Conservation (phyloP, 176 grass and related monocot genomes). For the Musa itinerans region DNA sequence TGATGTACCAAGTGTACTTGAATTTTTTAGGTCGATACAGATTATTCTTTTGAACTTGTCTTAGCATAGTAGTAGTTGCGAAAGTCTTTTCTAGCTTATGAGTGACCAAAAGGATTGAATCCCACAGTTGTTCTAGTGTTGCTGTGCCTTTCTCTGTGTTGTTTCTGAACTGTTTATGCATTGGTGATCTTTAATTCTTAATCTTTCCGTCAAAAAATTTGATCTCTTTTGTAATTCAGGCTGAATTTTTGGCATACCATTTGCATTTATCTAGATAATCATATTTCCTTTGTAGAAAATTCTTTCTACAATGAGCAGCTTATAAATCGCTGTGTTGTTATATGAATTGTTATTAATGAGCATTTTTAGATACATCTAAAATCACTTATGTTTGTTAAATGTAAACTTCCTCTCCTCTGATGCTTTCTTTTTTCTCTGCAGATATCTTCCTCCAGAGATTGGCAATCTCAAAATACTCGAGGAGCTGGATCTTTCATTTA, state of each 20-base stretch:
- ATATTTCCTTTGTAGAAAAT: neutral
- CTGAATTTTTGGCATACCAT: neutral
- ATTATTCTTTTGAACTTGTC: neutral
- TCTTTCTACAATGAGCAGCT: neutral
- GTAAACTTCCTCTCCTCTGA: neutral
- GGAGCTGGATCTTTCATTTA: conserved; percentile 94
- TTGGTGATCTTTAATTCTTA: no score
- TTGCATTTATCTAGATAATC: neutral
- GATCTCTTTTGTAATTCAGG: neutral
- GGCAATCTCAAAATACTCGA: conserved; percentile 62
- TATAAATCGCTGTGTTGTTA: neutral
- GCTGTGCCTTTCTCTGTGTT: neutral
- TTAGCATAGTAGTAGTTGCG: neutral
- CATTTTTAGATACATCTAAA: neutral
- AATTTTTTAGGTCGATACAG: neutral
- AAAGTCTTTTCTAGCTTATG: neutral
- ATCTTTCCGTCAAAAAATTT: neutral
- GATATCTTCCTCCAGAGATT: conserved; percentile 95
- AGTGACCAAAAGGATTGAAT: neutral
- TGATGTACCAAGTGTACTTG: neutral
- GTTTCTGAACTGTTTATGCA: neutral
- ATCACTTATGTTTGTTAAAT: neutral
- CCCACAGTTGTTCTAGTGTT: neutral
- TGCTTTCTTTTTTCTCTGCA: conserved; percentile 25
- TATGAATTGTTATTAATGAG: neutral